Base-by-base conservation (phyloP, 108 stramenopile genomes). In the Cyclotella choctawhatcheeana region DNA sequence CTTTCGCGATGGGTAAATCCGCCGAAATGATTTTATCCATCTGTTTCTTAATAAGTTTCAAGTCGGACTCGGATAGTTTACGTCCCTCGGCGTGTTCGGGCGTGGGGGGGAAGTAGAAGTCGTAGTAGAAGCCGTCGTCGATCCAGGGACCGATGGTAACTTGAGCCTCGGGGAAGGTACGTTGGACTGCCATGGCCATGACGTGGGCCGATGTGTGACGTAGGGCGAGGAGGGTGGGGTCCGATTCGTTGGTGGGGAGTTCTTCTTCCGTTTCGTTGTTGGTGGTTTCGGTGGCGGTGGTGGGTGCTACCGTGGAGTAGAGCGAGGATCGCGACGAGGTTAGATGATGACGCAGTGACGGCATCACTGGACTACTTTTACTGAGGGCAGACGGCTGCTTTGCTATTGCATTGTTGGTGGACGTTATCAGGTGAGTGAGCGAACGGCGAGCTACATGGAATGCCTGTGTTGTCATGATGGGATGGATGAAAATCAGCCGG, bases 71-170 rank as follows among this genome's bases (percentile, higher is more conserved):
- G 27, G 82, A 82, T 33, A 98, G 62, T 73, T 94, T 94, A 33
- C 93, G 73, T 3, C 74, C 37, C 5, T 89, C 89, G 68, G 87
- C 85, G 44, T 50, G 64, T 65, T 94, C 90, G 24, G 67, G 83
- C 1, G 85, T 91, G 73, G 88, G 85, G 13, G 91, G 91, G 35
- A 95, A 92, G 74, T 78, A 97, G 66, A 98, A 98, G 68, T 98
- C 98, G 74, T 98, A 98, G 69, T 97, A 98, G 69, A 97, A 98
- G 21, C 98, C 98, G 73, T 94, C 96, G 58, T 97, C 96, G 50
- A 98, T 98, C 98, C 98, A 98, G 0, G 98, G 98, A 13, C 98
- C 98, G 71, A 98, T 97, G 44, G 98, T 97, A 22, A 97, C 96
- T 79, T 98, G 97, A 13, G 94, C 95, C 60, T 90, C 91, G 26